Base-by-base conservation (phyloP, 2,329 filamentous ascomycete genomes). In the Sporothrix mexicana region DNA sequence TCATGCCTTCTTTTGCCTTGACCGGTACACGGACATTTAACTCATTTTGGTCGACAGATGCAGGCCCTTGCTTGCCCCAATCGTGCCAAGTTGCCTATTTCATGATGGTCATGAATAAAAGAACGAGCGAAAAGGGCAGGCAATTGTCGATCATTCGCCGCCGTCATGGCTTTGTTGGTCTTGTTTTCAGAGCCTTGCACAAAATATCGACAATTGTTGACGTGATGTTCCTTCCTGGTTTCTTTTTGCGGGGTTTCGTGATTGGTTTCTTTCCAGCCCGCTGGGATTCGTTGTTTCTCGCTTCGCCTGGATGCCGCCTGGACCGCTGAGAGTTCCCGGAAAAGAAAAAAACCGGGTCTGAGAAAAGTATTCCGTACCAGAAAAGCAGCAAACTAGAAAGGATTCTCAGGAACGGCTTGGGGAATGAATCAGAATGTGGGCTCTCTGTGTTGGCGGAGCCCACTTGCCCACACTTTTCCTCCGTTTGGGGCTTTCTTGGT, bases 341-440 rank as follows among this genome's bases (percentile, higher is more conserved):
- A 9, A 20, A n/a, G 13, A 53, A 36, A 7, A 36, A 36, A 7
- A 36, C 7, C 30, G 30, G 30, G 30, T 36, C 30, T 36, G 30
- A 2, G 30, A 36, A 36, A 36, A 36, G 30, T 36, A n/a, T n/a
- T n/a, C n/a, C 20, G 9, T 53, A n/a, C 59, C 41, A 25, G 41
- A 23, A 23, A 45, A 23, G 20, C 20, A 8, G 15, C 45, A 64
- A 47, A 43, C 17, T 2, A 47, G 36, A 17, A 47, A 45, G n/a
- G 41, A 66, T 45, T 25, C 17, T 66, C 41, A 66, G 61, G 61
- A 66, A 66, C 41, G 12, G 41, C 20, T 45, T 15, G 59, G n/a
- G 41, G 17, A 41, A 43, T 47, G 41, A 66, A 47, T 66, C 61
- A 66, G 41, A 66, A 25, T 47, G 61, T 47, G 41, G 41, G 13